Evolutionary conservation across 805 yeast genomes (phyloP), one percentile per base, ranked within the genome.

Genomic region (Wickerhamiella alocasiicola): DNA sequence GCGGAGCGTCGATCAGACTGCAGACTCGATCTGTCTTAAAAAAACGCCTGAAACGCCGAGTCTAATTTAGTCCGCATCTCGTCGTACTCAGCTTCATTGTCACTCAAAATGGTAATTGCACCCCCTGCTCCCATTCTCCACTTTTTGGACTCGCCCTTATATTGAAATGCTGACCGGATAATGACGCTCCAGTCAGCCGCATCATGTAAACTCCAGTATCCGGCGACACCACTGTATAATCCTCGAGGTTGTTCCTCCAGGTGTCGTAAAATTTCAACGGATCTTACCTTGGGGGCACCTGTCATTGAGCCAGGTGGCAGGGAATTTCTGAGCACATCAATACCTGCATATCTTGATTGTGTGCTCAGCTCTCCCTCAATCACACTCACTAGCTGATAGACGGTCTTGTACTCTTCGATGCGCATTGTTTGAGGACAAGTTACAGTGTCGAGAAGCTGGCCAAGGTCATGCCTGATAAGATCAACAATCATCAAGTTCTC

Each of bases 281-380:
- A 83, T 44, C 95, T 70, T 51, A 78, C 81, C 62, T 91, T 91
- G 2, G 99, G 99, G 0, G 99, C 99, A 2, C 99, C 99, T 0
- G 99, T 91, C 99, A 91, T 91, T 1, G 97, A 88, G 0, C 99
- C 99, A 0, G 99, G 95, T 2, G 99, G 98, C 26, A 93, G 63
- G 0, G 95, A 75, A 44, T 74, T 74, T 16, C 74, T 70, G 9
- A 91, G 66, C 2, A 88, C 64, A 55, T 91, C 97, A 18, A 87
- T 63, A 0, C 97, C 98, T 9, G 68, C 63, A 49, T 69, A 76
- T 24, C 16, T 17, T 6, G 17, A 15, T 9, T 31, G 21, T 13
- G 40, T 16, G 2, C 44, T 47, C 20, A 78, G 58, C 16, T 63
- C 55, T 0, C 96, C 97, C 40, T 68, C 73, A 18, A 91, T 83